Base-by-base conservation (phyloP, 331 rosid species). In the Pyrus hybrid region DNA sequence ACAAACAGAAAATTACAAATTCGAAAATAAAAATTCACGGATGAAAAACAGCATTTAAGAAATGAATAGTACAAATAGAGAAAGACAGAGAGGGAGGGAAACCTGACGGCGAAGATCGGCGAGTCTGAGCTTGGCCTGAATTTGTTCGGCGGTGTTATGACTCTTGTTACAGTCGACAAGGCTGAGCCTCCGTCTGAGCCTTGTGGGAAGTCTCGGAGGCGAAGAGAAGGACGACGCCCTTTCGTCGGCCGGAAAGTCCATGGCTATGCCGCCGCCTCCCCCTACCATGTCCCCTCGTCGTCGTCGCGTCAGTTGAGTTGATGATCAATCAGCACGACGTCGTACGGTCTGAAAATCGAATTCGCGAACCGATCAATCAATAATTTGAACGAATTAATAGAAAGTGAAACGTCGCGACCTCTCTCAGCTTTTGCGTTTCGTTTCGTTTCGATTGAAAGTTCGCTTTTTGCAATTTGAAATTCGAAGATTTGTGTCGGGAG, bases 41-140 rank as follows among this genome's bases (percentile, higher is more conserved):
- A 72, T 74, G 54, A 81, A 62, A 76, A 35, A 5, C 8, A 45
- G 51, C 43, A 35, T 45, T 22, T 3, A 10, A 32, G 68, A 35
- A 60, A 5, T 13, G 69, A 78, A 68, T 9, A 33, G 16, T 63
- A 45, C 75, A 9, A 85, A 20, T 13, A 32, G 2, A 32, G 41
- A 47, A 20, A 49, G 53, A 47, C 13, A 25, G 61, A 53, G 16
- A 20, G 29, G 29, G 43, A 54, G 51, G 35, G 73, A 93, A 37
- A 37, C 99, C 99, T 94, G 99, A 74, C 99, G 91, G 30, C 99
- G 99, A 83, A 83, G 91, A 86, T 94, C 89, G 75, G 99, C 99
- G 43, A 82, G 86, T 37, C 92, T 96, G 53, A 94, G 97, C 86
- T 87, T 94, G 63, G 96, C 86, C 72, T 94, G 88, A 75, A 94